A percentile compares a stretch with the other conserved stretches of the same genome.
phyloP scores from a whole-genome alignment of 306 rosid species.

The Quercus dentata region DNA sequence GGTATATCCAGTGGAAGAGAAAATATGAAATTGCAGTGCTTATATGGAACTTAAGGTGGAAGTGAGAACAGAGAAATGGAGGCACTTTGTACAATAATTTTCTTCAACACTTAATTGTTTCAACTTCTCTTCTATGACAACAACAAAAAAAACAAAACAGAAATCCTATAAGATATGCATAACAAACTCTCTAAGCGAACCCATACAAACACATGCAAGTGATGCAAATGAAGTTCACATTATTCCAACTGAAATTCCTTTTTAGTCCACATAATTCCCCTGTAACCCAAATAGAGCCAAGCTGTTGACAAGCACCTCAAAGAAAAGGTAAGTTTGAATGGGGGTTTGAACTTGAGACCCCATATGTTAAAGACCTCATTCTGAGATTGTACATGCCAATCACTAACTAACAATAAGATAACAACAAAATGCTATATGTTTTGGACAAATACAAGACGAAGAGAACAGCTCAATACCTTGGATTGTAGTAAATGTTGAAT shows the following conservation, averaged over 20 bases:
- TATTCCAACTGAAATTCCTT: neutral
- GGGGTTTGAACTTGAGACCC: neutral
- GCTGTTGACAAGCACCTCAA: conserved; percentile 1
- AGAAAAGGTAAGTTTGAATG: neutral
- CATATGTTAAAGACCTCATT: neutral
- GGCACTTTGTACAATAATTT: too few species aligned
- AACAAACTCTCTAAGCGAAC: neutral
- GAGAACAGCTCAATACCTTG: conserved; percentile 53
- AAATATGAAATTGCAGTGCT: neutral
- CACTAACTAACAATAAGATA: conserved; percentile 1
- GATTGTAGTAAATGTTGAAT: conserved; percentile 75
- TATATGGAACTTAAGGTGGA: too few species aligned
- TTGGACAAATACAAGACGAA: neutral
- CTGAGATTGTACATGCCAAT: neutral
- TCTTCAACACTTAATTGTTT: too few species aligned
- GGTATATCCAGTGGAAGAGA: neutral
- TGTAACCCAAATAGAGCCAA: neutral
- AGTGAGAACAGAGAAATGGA: too few species aligned
- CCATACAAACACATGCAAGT: neutral
- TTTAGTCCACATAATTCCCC: neutral
- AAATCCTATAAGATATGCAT: too few species aligned
- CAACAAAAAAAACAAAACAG: too few species aligned
- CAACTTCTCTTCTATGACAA: too few species aligned
- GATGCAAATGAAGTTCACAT: neutral
- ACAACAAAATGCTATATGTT: neutral